phyloP scores from a whole-genome alignment of 2,329 filamentous ascomycete species.

The Alternaria consortialis region DNA sequence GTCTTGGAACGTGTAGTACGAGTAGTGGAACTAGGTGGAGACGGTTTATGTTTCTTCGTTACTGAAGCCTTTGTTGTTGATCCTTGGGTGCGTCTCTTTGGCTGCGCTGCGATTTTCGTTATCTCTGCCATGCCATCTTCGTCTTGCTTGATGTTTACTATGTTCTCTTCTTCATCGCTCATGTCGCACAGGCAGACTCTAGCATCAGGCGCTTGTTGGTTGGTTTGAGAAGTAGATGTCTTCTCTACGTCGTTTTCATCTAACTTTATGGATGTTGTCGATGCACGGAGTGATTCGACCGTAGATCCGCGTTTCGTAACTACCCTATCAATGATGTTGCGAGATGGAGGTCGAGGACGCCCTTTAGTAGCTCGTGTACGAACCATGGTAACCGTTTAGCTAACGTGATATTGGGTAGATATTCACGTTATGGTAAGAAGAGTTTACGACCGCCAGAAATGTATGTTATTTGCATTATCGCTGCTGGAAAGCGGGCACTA shows the following conservation, averaged over 20 bases:
- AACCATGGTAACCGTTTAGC: neutral
- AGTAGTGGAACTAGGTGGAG: neutral
- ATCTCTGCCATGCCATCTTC: neutral
- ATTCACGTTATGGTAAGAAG: neutral
- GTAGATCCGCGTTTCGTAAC: neutral
- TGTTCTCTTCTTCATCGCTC: neutral
- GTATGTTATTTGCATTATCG: neutral
- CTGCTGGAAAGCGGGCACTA: neutral
- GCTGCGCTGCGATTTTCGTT: neutral
- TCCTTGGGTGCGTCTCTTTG: neutral
- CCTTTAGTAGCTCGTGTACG: neutral
- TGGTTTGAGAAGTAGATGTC: neutral
- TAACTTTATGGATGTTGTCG: neutral
- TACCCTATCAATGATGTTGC: neutral
- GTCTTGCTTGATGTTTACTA: neutral
- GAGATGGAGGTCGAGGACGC: neutral
- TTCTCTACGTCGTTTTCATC: neutral
- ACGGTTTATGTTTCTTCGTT: neutral
- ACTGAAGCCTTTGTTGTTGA: neutral
- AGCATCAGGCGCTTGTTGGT: neutral
- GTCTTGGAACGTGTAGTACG: conserved; percentile 2
- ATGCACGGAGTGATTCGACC: neutral
- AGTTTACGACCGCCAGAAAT: neutral
- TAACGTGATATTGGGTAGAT: neutral
- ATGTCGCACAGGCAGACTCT: neutral